Evolutionary conservation across 352 stramenopile genomes (phyloP), one percentile per base, ranked within the genome.

Genomic region (Phytophthora sp.): DNA sequence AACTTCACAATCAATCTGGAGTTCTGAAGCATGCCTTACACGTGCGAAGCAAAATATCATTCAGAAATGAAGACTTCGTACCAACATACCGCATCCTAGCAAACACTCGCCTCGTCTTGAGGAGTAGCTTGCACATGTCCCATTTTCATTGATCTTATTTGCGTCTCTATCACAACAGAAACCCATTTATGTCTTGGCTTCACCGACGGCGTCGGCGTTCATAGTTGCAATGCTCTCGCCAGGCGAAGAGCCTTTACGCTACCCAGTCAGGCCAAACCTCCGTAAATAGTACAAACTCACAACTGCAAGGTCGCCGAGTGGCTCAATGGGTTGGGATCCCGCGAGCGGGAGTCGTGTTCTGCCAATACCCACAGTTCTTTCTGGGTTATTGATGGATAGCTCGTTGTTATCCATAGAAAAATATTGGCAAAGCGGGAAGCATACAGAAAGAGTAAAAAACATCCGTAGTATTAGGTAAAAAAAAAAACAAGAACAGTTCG

Each of bases 11-110:
- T 33, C 7, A 29, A 47, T 13, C 27, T 42, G 2, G 59, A 51
- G 8, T 27, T n/a, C 18, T 57, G 56, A 2, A 81, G 51, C 30
- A 75, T 27, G 13, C 53, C 30, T 71, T 85, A 29, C 11, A 53
- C 39, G 23, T 20, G 35, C 9, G 46, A 2, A 26, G 13, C 3
- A 21, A 3, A 4, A 12, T n/a, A 8, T 2, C 11, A 23, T 44
- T 39, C 42, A 30, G 30, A 31, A 58, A n/a, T 26, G 23, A n/a
- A n/a, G n/a, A n/a, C n/a, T n/a, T n/a, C n/a, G n/a, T n/a, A 18
- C 20, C 12, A 44, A 56, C 53, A 9, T 59, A 72, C 64, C 39
- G 64, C 44, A 21, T 50, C 50, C 24, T 46, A 71, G 26, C 33
- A 62, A 29, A 67, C 27, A 47, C 52, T 24, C n/a, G n/a, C n/a